Base-by-base conservation (phyloP, 164 flowering plant species). In the Vitis riparia region DNA sequence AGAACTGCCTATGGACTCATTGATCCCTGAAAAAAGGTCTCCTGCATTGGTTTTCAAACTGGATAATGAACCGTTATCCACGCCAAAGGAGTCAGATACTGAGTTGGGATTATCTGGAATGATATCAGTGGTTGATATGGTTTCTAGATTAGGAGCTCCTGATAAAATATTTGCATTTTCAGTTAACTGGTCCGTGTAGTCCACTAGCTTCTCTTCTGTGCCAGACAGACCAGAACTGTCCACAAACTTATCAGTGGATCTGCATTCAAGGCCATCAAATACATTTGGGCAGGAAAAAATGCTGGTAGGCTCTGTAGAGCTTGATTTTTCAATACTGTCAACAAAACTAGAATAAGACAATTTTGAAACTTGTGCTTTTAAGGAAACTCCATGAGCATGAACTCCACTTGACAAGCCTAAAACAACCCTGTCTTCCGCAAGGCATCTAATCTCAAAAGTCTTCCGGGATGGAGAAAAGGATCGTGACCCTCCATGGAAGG, bases 1-100 rank as follows among this genome's bases (percentile, higher is more conserved):
- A n/a, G 86, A 86, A 72, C 79, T 68, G 59, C 73, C 71, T 13
- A 88, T 64, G 23, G 97, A 83, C 44, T 75, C 81, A 63, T 66
- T 80, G 55, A 82, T 8, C 7, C 79, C 78, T 66, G 80, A 62
- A 50, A 82, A 44, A 68, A 84, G n/a, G 19, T 83, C 80, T 19
- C 73, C 80, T 61, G 77, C 30, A 71, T 69, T 81, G 62, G 80
- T 53, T 76, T 79, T 84, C 48, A 70, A 37, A 62, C 58, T 73
- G 44, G 83, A 59, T 44, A 86, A 23, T 51, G 88, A 74, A 68
- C 71, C 82, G 55, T 65, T 63, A 68, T 76, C 68, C 61, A 77
- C 44, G 53, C 71, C 78, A 49, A 72, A 14, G 19, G 87, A 59
- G 32, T 75, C 80, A 63, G 88, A 76, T 30, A 66, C 62, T 13